Evolutionary conservation across 305 asterid genomes (phyloP).

Genomic region (Striga hermonthica): DNA sequence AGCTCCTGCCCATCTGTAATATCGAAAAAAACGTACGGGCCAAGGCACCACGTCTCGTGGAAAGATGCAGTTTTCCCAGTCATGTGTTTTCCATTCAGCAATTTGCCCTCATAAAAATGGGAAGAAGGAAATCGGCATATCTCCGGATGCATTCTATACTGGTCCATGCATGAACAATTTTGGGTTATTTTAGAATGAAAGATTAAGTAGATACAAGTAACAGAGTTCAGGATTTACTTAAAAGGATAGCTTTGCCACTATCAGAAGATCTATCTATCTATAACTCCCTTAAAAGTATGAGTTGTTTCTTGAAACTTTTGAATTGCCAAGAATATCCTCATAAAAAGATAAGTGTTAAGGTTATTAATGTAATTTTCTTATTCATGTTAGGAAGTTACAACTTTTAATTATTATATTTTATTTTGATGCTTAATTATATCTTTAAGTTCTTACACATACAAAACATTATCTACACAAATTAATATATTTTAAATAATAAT

Average conservation of each 20-base stretch:
- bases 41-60: slow-evolving; percentile 79
- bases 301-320: no score
- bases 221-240: slow-evolving; percentile 10
- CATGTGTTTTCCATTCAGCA: slow-evolving; percentile 71
- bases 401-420: no score
- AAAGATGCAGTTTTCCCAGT: slow-evolving; percentile 64
- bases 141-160: slow-evolving; percentile 99
- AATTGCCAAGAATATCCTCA: no score
- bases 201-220: slow-evolving; percentile 11
- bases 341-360: no score
- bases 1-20: slow-evolving; percentile 85
- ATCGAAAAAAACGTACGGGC: slow-evolving; percentile 92
- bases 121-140: slow-evolving; percentile 88
- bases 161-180: slow-evolving; percentile 38
- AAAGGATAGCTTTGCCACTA: slow-evolving; percentile 3
- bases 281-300: no score
- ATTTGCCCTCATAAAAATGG: slow-evolving; percentile 94
- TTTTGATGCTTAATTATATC: no score
- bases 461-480: no score
- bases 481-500: no score
- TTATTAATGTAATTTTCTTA: no score
- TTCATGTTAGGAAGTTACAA: no score
- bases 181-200: slow-evolving; percentile 24
- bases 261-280: no score
- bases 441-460: no score